Evolutionary conservation across 306 rosid species (phyloP), one percentile per base, ranked within the genome.

Genomic region (Coriaria nepalensis): DNA sequence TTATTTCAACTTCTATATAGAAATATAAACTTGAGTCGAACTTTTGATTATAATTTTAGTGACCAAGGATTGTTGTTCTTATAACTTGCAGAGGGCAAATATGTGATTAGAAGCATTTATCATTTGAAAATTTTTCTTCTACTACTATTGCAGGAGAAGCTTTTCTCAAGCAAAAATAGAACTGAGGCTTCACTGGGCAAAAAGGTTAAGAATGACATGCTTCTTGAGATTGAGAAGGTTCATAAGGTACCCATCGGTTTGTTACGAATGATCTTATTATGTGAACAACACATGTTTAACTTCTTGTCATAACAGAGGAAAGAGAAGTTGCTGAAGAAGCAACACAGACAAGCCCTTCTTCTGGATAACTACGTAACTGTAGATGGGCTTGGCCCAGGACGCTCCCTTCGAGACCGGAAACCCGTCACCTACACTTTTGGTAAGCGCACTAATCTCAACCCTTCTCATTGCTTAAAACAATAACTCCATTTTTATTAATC

Each of bases 381-480:
- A 49, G 99, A 92, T 45, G 99, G 83, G 48, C 83, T 86, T 66
- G 87, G 57, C 59, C 78, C 96, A 4, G 99, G 99, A 50, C 99
- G 99, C 66, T 78, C 99, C 50, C 99, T 92, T 41, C 99, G 99
- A 61, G 96, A 80, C 68, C 75, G 99, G 69, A 92, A 92, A 62
- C 96, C 83, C 37, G 99, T 92, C 56, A 86, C 99, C 53, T 92
- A 92, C 66, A 92, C 99, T 46, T 92, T 92, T 35, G 99, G 99
- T 92, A 66, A 73, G 93, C 58, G 58, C 58, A 53, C 57, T 38
- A 49, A 42, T 32, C 7, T 47, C 14, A 10, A 46, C 43, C 47
- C 34, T 34, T 11, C 15, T 40, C 2, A 7, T 36, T 45, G 37
- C 62, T 55, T 55, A 4, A 7, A 13, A 33, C 43, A 37, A 45